Evolutionary conservation across 768 basidiomycete species (phyloP).

Genomic region (Pulveroboletus sp.): DNA sequence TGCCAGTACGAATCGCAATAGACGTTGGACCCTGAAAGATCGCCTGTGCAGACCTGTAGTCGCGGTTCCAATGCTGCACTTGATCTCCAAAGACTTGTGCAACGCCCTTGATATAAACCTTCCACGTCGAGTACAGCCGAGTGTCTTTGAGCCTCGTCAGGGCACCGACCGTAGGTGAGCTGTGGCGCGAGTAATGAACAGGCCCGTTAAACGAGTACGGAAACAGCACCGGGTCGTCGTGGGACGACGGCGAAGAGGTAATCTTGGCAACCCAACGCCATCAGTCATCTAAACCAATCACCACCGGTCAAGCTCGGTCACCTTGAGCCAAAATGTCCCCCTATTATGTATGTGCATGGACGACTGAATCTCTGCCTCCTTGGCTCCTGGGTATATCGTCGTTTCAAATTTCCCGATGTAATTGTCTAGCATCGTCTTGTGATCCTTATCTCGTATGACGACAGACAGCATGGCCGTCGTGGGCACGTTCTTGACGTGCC

Average conservation of each 20-base stretch:
- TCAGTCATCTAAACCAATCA: background rate
- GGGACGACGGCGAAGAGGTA: constrained; percentile 50
- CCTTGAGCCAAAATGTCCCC: constrained; percentile 73
- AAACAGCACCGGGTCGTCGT: constrained; percentile 35
- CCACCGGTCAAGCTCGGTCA: constrained; percentile 16
- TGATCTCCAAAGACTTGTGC: constrained; percentile 56
- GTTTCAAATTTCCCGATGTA: constrained; percentile 63
- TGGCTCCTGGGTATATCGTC: constrained; percentile 51
- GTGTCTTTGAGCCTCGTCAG: constrained; percentile 60
- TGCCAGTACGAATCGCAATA: constrained; percentile 62
- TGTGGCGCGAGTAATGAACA: constrained; percentile 67
- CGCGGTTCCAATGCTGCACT: constrained; percentile 63
- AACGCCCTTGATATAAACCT: constrained; percentile 61
- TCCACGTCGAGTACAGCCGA: constrained; percentile 79
- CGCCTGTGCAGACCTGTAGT: constrained; percentile 67
- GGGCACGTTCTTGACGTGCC: constrained; percentile 75
- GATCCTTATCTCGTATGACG: constrained; percentile 70
- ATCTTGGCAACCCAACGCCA: constrained; percentile 40
- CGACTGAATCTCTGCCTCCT: constrained; percentile 62
- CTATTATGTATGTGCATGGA: constrained; percentile 45
- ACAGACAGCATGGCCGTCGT: constrained; percentile 55
- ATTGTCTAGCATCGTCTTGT: constrained; percentile 54
- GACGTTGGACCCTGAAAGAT: constrained; percentile 66
- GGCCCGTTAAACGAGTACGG: constrained; percentile 75
- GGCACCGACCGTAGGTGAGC: constrained; percentile 65